Base-by-base conservation (phyloP, 768 basidiomycete species). In the Dentipellis fragilis region DNA sequence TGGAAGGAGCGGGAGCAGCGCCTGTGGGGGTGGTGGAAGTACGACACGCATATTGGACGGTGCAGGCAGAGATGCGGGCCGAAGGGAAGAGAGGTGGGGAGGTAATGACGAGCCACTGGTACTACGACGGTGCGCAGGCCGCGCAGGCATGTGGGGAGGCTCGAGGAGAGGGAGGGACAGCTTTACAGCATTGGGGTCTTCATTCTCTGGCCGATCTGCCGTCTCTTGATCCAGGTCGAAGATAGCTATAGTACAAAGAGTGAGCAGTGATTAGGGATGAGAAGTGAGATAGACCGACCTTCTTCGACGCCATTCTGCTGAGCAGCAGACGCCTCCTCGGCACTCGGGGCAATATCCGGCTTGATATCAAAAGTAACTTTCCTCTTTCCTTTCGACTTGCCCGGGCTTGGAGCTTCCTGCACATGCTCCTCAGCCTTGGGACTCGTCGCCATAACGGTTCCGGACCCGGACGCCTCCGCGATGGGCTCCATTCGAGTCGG, bases 301-400 rank as follows among this genome's bases (percentile, higher is more conserved):
- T 80, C 83, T 72, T 79, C 75, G 23, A 50, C 49, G 10, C 52
- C 34, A n/a, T 55, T 54, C 29, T 55, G 39, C 49, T 49, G 16
- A 29, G 53, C 47, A 23, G 36, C 21, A 38, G 34, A 38, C 50
- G 54, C 71, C 68, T 40, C 67, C 69, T 42, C 66, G 67, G 45
- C 65, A 63, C 55, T 68, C 69, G 17, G 67, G 56, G 75, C 69
- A 10, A 78, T 75, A 39, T 74, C 80, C 19, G 82, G 78, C 64
- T 83, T 72, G 50, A 85, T 78, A 59, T 89, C 79, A 62, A 89
- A 89, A 9, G 84, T 87, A 34, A 89, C 84, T 66, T 81, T 86
- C 58, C 80, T 74, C 67, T 83, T 87, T 51, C 75, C 71, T 73
- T 72, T 85, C 72, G 65, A 54, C 19, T 45, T 45, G 7, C 17